Evolutionary conservation across 2,329 filamentous ascomycete species (phyloP).

Genomic region (Westerdykella ornata): DNA sequence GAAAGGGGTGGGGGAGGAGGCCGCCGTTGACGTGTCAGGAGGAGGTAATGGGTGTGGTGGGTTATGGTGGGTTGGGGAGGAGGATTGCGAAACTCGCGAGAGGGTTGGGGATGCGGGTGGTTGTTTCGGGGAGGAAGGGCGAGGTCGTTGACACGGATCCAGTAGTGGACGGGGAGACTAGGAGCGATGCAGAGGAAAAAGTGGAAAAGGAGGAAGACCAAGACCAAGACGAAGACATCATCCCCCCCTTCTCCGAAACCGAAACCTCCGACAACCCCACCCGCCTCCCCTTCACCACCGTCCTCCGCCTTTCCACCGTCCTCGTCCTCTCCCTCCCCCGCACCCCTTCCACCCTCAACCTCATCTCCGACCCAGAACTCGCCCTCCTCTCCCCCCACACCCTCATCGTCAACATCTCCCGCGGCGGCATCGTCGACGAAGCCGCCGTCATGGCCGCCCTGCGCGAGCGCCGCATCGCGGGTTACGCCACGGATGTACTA

Average conservation of each 20-base stretch:
- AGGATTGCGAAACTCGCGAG: conserved; percentile 41
- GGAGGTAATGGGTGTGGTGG: conserved; percentile 46
- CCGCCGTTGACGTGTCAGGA: conserved; percentile 44
- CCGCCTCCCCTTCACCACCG: conserved; percentile 34
- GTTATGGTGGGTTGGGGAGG: conserved; percentile 41
- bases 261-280: conserved; percentile 10
- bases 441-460: conserved; percentile 43
- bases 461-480: conserved; percentile 41
- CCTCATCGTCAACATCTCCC: conserved; percentile 45
- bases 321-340: conserved; percentile 34
- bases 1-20: neutral
- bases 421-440: conserved; percentile 49
- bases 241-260: conserved; percentile 4
- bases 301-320: conserved; percentile 34
- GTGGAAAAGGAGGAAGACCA: neutral
- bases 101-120: conserved; percentile 45
- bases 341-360: conserved; percentile 26
- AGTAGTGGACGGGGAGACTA: neutral
- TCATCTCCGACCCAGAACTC: conserved; percentile 38
- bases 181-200: neutral
- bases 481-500: conserved; percentile 49
- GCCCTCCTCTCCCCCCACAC: conserved; percentile 41
- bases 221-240: neutral
- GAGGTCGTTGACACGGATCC: conserved; percentile 1
- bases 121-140: conserved; percentile 41